Conservation (phyloP, 371 early-diverging fungal species). For the Rhizomucor miehei region DNA sequence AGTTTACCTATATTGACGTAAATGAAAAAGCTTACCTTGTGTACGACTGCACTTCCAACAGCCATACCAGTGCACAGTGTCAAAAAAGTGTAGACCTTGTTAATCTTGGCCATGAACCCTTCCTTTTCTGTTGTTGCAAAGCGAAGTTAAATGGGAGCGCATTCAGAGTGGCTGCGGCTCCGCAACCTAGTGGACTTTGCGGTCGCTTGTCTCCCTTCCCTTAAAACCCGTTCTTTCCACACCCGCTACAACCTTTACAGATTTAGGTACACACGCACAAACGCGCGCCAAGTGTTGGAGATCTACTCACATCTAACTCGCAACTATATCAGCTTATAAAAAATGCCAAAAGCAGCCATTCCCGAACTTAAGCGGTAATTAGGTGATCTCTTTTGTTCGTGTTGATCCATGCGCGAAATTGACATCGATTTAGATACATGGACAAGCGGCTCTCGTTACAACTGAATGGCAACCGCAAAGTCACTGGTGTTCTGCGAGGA, state of each 20-base stretch:
- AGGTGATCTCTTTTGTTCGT: neutral
- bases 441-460: conserved; percentile 92
- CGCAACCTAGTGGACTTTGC: no score
- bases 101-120: conserved; percentile 42
- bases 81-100: conserved; percentile 39
- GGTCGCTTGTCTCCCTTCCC: no score
- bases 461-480: conserved; percentile 89
- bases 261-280: neutral
- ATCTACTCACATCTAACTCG: neutral
- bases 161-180: no score
- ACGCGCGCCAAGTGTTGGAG: conserved; percentile 2
- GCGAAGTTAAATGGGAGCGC: no score
- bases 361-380: conserved; percentile 81
- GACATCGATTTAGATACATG: conserved; percentile 74
- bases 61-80: conserved; percentile 45
- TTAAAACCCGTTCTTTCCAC: neutral
- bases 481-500: conserved; percentile 93
- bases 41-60: conserved; percentile 40
- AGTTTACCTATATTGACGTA: neutral
- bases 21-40: conserved; percentile 27
- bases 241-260: neutral
- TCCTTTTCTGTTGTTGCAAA: no score
- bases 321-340: conserved; percentile 6
- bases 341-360: conserved; percentile 70
- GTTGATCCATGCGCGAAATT: neutral